Percentiles rank a stretch among this genome's conserved stretches.
These are phyloP conservation scores for Claviceps purpurea DNA, from an alignment of 2,329 filamentous ascomycete species.

Conservation along the genomic window DNA sequence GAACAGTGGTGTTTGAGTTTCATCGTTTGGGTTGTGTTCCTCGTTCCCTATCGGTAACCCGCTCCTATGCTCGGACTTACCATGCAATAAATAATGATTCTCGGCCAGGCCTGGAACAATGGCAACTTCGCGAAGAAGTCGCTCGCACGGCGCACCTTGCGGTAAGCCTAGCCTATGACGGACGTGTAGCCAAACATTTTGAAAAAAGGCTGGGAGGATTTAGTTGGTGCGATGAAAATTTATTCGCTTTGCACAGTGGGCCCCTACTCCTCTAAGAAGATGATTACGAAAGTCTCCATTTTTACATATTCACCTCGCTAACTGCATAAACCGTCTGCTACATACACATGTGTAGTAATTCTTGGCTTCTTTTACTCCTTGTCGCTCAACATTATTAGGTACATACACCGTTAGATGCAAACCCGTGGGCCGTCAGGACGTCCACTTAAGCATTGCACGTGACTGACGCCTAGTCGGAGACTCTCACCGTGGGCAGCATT, in stretches of 20 bases:
- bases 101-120: too few relatives aligned
- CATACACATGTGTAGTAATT: too few relatives aligned
- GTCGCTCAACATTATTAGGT: background rate
- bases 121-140: too few relatives aligned
- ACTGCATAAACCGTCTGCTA: slow-evolving; percentile 3
- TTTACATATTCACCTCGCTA: slow-evolving; percentile 2
- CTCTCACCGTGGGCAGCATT: background rate
- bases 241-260: background rate
- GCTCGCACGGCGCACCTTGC: background rate
- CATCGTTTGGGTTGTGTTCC: slow-evolving; percentile 30
- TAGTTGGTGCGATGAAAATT: background rate
- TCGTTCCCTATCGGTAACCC: background rate
- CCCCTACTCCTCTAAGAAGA: background rate
- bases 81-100: too few relatives aligned
- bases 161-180: background rate
- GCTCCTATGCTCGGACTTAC: background rate
- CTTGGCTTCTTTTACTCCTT: background rate
- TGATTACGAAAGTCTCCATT: background rate
- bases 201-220: too few relatives aligned
- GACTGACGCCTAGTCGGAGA: background rate
- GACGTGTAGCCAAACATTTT: too few relatives aligned
- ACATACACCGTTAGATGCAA: background rate
- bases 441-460: background rate
- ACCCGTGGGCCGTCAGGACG: background rate
- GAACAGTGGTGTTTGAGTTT: slow-evolving; percentile 43